Conservation (phyloP, 257 asterid species). For the Ocimum tenuiflorum region DNA sequence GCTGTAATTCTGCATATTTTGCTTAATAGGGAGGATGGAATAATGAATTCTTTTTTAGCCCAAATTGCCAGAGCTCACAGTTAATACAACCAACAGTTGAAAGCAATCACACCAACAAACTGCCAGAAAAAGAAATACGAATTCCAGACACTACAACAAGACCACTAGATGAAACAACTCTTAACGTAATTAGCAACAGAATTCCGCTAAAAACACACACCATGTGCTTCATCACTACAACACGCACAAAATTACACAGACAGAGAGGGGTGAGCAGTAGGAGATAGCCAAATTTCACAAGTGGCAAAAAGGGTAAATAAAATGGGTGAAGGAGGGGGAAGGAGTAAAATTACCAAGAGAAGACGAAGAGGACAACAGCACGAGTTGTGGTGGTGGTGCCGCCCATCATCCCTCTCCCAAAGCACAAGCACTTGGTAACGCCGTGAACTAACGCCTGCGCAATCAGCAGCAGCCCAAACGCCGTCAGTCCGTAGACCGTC, state of each 20-base stretch:
- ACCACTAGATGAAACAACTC: background rate
- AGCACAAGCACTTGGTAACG: constrained; percentile 87
- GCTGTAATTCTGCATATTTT: background rate
- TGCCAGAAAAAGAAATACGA: background rate
- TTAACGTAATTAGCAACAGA: constrained; percentile 2
- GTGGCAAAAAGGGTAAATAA: constrained; percentile 3
- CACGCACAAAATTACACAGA: background rate
- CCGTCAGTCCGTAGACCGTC: constrained; percentile 80
- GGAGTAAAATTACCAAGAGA: constrained; percentile 67
- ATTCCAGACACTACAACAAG: background rate
- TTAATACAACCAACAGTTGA: background rate
- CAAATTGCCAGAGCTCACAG: background rate
- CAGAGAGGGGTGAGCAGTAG: background rate
- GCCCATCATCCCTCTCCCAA: constrained; percentile 71
- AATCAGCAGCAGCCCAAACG: constrained; percentile 79
- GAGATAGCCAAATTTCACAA: background rate
- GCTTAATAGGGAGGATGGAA: background rate
- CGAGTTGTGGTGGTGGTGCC: constrained; percentile 48
- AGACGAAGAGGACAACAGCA: constrained; percentile 65
- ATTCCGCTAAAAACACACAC: constrained; percentile 2
- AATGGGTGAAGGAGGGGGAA: background rate
- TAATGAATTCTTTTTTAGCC: background rate
- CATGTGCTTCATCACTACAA: constrained; percentile 18
- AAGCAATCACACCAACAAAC: constrained; percentile 1
- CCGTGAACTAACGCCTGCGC: constrained; percentile 69